Percentiles rank a stretch among this genome's conserved stretches.
Conservation (phyloP, 306 rosid genomes). For the Mimosa pudica region DNA sequence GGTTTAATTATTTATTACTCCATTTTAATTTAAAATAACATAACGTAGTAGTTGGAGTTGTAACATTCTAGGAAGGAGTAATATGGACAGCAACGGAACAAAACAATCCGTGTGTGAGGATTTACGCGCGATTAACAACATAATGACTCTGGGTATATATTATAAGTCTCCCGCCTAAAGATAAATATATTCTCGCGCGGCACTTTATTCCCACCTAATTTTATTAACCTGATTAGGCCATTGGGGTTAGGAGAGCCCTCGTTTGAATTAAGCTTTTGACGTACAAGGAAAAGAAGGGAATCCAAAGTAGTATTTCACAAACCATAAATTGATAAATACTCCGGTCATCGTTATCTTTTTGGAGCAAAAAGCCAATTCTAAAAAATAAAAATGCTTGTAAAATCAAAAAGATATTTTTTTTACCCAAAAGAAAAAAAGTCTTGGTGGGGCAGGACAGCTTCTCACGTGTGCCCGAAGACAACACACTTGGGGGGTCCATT, state of each 20-base stretch:
- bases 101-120: neutral
- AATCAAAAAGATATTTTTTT: neutral
- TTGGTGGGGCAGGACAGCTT: neutral
- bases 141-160: neutral
- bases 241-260: neutral
- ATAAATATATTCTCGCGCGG: neutral
- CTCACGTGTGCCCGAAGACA: neutral
- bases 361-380: neutral
- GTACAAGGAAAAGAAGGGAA: neutral
- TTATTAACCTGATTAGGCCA: neutral
- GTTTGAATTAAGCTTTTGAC: neutral
- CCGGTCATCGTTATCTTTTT: neutral
- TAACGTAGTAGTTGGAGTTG: no score
- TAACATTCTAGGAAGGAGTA: neutral
- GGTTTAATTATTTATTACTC: no score
- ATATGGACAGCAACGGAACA: neutral
- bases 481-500: neutral
- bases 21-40: no score
- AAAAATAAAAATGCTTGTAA: neutral
- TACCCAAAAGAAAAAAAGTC: neutral
- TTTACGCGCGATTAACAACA: neutral
- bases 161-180: neutral
- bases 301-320: neutral
- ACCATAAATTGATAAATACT: neutral
- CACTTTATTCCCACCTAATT: conserved; percentile 23